phyloP scores from a whole-genome alignment of 163 green algal genomes.

The Prototheca cutis region DNA sequence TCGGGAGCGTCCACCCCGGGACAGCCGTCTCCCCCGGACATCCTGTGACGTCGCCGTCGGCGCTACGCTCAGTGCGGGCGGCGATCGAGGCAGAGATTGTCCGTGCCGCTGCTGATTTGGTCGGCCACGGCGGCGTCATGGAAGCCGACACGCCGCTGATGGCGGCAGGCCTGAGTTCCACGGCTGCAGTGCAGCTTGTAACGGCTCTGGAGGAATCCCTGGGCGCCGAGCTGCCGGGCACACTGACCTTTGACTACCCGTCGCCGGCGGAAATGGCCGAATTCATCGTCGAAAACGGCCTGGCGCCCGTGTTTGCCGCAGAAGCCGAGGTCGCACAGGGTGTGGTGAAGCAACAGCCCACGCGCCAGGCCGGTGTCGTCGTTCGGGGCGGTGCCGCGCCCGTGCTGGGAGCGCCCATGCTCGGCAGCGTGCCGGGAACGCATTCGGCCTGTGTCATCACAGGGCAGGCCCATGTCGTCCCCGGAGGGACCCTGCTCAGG shows the following conservation, averaged over 20 bases:
- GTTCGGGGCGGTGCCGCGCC: too few species aligned
- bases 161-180: constrained; percentile 38
- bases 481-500: constrained; percentile 5
- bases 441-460: constrained; percentile 11
- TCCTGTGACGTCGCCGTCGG: neutral
- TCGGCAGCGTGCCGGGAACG: too few species aligned
- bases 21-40: neutral
- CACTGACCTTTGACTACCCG: constrained; percentile 66
- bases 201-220: constrained; percentile 28
- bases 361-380: too few species aligned
- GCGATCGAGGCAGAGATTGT: neutral
- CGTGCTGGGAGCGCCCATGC: too few species aligned
- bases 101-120: constrained; percentile 11
- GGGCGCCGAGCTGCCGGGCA: constrained; percentile 50
- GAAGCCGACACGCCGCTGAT: too few species aligned
- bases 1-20: neutral
- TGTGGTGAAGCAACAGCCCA: too few species aligned
- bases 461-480: neutral
- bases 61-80: neutral
- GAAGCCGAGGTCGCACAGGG: too few species aligned
- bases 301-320: too few species aligned
- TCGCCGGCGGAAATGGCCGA: constrained; percentile 25
- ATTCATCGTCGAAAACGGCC: constrained; percentile 11
- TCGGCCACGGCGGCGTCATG: constrained; percentile 18
- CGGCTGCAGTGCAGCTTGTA: constrained; percentile 36